Base-by-base conservation (phyloP, 768 basidiomycete species). In the Russula griseocarnosa region DNA sequence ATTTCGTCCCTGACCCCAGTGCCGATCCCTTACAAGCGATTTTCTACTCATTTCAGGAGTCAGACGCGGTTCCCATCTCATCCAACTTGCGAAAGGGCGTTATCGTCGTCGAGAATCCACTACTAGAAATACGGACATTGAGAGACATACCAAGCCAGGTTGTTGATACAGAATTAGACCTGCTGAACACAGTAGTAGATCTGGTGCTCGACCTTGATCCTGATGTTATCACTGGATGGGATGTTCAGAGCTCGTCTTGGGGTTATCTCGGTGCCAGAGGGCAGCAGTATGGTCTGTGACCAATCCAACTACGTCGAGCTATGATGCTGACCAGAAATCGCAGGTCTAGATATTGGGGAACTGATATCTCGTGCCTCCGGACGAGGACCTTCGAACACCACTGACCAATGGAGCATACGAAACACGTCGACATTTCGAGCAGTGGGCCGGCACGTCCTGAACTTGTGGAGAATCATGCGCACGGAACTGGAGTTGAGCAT, bases 201-300 rank as follows among this genome's bases (percentile, higher is more conserved):
- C 75, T 85, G 32, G 82, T 97, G 0, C 70, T 83, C 26, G 82
- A 84, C 1, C 76, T 92, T 67, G 94, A 98, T 75, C 97, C 97
- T 0, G 97, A 99, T 73, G 87, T 98, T 46, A 70, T 98, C 9
- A 81, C 84, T 0, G 96, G 96, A 18, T 98, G 94, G 92, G 96
- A 99, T 65, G 80, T 96, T 14, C 93, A 97, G 71, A 78, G 79
- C 22, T 79, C 82, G 3, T 94, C 92, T 7, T 99, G 97, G 96
- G 95, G 95, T 0, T 98, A 93, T 73, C 76, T 97, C 1, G 77
- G 80, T 55, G 82, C 82, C n/a, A 81, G 96, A 47, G 88, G 84
- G 18, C 73, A 73, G 58, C 72, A 74, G 5, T 83, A 84, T 65
- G 86, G 92, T 90, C 59, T 64, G 75, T 62, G 32, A 32, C 24